Evolutionary conservation across 2,329 filamentous ascomycete species (phyloP), one percentile per base, ranked within the genome.

Genomic region (Penicillium sclerotigenum): DNA sequence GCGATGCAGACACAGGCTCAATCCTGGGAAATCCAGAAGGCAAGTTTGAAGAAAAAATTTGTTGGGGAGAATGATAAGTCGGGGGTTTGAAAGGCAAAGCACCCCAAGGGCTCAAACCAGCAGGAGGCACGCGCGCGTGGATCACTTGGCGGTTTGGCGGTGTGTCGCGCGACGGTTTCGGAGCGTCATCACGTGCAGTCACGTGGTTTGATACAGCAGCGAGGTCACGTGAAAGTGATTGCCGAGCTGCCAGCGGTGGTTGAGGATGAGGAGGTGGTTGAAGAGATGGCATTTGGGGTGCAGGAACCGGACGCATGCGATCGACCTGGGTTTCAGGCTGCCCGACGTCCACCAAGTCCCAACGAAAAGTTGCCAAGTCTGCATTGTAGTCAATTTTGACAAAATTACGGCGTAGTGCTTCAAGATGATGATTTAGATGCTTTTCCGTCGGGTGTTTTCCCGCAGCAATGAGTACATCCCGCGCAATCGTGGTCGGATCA

Each of bases 391-490:
- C 74, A 5, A 85, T 72, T 10, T 70, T 68, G 16, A 65, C 31
- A 41, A 83, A 74, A 4, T 68, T 74, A 8, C 71, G 69, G 36
- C 73, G 75, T 8, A 83, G 66, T 33, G 74, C 64, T 53, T 80
- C 75, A 57, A 88, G 72, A 71, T 88, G 85, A 29, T 77, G 75
- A 63, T 89, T 89, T 34, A 89, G 70, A 2, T 76, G 71, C 26
- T 79, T 72, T 68, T 85, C 81, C 10, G 79, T 79, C 0, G 85
- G 85, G 66, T 88, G 85, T 55, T 81, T 80, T 16, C 83, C 83
- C 13, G 83, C 78, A 16, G 83, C 82, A 47, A 87, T 79, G 11
- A 88, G 73, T 7, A 89, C 78, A 66, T 87, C 84, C 48, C 83
- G 75, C 5, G 85, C 85, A 57, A 88, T 85, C 0, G 83, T 87